Percentiles rank a stretch among this genome's conserved stretches.
phyloP scores from a whole-genome alignment of 2,329 filamentous ascomycete species.

The Fusarium liriodendri region DNA sequence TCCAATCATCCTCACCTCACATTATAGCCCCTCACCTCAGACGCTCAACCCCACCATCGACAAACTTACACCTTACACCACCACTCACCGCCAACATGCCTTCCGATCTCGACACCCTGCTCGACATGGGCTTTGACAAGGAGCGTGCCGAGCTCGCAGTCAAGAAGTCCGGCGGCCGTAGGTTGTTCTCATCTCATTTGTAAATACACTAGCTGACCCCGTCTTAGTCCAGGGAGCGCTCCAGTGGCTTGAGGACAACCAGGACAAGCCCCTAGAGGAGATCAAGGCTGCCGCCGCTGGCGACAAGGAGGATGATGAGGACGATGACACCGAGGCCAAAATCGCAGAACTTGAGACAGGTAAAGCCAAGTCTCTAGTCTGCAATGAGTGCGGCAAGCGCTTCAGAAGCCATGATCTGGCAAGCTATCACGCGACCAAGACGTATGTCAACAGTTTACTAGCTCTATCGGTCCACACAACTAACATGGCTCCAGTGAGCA shows the following conservation, averaged over 20 bases:
- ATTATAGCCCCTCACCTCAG: conserved; percentile 13
- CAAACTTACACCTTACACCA: conserved; percentile 18
- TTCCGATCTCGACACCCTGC: conserved; percentile 69
- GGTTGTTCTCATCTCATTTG: conserved; percentile 48
- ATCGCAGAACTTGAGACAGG: conserved; percentile 76
- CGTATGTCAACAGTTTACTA: conserved; percentile 53
- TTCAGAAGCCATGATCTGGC: conserved; percentile 86
- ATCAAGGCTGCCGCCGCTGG: conserved; percentile 66
- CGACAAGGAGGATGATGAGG: conserved; percentile 60
- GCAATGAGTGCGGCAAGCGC: conserved; percentile 94
- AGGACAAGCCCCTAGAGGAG: conserved; percentile 87
- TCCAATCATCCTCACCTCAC: conserved; percentile 19
- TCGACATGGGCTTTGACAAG: conserved; percentile 85
- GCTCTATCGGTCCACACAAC: no score
- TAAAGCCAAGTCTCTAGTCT: conserved; percentile 84
- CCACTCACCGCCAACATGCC: conserved; percentile 60
- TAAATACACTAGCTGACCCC: conserved; percentile 9
- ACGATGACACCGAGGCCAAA: conserved; percentile 62
- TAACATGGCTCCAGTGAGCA: conserved; percentile 69
- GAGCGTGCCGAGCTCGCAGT: conserved; percentile 85
- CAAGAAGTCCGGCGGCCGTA: conserved; percentile 83
- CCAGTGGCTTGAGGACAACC: conserved; percentile 93
- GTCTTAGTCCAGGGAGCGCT: conserved; percentile 84
- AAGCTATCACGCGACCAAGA: conserved; percentile 91
- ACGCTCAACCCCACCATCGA: conserved; percentile 35